These are phyloP conservation scores for Cicer bijugum DNA, from an alignment of 306 rosid species.

Conservation along the genomic window DNA sequence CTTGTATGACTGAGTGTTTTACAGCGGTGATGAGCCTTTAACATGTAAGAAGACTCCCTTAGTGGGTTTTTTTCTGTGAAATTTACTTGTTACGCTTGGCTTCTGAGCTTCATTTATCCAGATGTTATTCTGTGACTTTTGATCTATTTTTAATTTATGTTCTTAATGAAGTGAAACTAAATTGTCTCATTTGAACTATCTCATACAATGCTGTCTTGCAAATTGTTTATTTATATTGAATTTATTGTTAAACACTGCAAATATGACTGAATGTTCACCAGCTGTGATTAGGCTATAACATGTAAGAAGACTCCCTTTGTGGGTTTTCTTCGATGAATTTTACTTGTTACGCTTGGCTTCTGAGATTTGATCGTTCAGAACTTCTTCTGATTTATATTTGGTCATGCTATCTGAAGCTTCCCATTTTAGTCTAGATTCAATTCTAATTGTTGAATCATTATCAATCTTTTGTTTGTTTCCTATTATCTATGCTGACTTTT, in stretches of 20 bases:
- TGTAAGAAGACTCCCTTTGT: constrained; percentile 40
- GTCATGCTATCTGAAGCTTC: background rate
- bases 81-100: constrained; percentile 60
- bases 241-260: background rate
- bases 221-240: background rate
- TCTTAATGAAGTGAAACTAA: no score
- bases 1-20: background rate
- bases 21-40: constrained; percentile 48
- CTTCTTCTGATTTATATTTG: background rate
- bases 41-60: constrained; percentile 50
- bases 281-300: constrained; percentile 56
- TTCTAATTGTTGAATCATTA: background rate
- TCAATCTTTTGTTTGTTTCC: background rate
- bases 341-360: constrained; percentile 69
- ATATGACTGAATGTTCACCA: background rate
- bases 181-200: background rate
- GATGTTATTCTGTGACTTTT: background rate
- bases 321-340: constrained; percentile 52
- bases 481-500: background rate
- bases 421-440: background rate
- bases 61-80: constrained; percentile 49
- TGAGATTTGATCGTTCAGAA: constrained; percentile 44
- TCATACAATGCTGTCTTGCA: no score
- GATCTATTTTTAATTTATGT: no score
- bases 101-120: constrained; percentile 54